A percentile compares a stretch with the other conserved stretches of the same genome.
Evolutionary conservation across 495 filamentous ascomycete genomes (phyloP).

Genomic region (Neohortaea acidophila): DNA sequence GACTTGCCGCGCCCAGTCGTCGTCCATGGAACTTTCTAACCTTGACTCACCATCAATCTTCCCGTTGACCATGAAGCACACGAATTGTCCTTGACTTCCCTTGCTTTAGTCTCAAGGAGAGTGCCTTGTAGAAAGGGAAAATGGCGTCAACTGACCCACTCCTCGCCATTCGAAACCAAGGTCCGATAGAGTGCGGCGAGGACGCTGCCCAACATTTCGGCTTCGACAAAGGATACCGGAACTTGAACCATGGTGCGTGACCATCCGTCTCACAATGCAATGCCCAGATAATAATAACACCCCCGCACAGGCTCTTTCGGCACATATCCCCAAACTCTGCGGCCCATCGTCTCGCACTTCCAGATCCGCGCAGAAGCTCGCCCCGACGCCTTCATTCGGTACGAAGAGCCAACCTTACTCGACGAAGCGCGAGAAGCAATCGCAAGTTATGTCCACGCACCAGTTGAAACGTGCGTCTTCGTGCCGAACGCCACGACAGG

Average conservation of each 20-base stretch:
- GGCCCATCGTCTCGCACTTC: constrained; percentile 38
- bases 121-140: too few species aligned
- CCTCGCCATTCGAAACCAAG: too few species aligned
- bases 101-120: too few species aligned
- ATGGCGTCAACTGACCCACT: too few species aligned
- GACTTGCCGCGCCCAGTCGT: too few species aligned
- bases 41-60: too few species aligned
- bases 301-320: constrained; percentile 58
- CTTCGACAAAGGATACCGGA: constrained; percentile 49
- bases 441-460: constrained; percentile 47
- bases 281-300: constrained; percentile 1
- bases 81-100: too few species aligned
- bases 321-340: constrained; percentile 48
- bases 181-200: constrained; percentile 28
- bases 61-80: too few species aligned
- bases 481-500: constrained; percentile 72
- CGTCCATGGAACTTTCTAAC: too few species aligned
- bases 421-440: constrained; percentile 48
- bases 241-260: constrained; percentile 67
- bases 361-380: constrained; percentile 45
- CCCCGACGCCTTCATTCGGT: constrained; percentile 62
- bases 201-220: constrained; percentile 55
- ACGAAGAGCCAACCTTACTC: constrained; percentile 40
- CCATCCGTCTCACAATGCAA: constrained; percentile 5
- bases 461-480: constrained; percentile 50